Conservation (phyloP, 345 rosid genomes). For the Zanthoxylum bungeanum region DNA sequence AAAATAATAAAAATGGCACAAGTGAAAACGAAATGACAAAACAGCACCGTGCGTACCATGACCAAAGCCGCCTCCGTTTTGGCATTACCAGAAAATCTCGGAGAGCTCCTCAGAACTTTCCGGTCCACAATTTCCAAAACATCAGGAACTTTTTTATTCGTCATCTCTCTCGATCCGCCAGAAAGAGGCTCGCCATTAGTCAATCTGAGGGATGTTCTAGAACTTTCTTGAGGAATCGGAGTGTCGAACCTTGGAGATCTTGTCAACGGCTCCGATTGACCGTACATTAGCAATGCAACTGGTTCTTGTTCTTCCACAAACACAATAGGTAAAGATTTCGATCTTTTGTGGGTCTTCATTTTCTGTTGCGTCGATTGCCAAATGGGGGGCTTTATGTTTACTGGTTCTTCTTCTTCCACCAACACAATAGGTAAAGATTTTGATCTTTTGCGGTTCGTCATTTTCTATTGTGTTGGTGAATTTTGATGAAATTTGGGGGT, state of each 20-base stretch:
- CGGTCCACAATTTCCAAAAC: not conserved
- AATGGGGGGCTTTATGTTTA: too few species aligned
- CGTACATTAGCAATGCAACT: not conserved
- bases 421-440: not conserved
- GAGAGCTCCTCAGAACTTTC: constrained; percentile 21
- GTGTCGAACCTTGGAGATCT: not conserved
- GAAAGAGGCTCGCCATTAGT: not conserved
- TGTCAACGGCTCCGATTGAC: not conserved
- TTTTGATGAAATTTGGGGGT: not conserved
- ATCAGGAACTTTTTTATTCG: not conserved
- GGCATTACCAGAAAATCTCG: constrained; percentile 7
- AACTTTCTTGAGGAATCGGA: not conserved
- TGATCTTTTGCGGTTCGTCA: not conserved
- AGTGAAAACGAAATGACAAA: not conserved
- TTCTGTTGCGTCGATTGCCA: not conserved
- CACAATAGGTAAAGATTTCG: not conserved
- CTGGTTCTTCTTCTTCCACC: not conserved
- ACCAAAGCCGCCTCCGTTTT: not conserved
- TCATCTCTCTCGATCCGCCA: not conserved
- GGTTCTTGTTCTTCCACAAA: not conserved
- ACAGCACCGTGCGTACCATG: not conserved
- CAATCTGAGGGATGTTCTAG: constrained; percentile 20
- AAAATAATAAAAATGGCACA: not conserved
- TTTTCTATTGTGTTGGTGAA: not conserved
- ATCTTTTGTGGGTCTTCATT: not conserved